Evolutionary conservation across 306 rosid genomes (phyloP).

Genomic region (Malus asiatica): DNA sequence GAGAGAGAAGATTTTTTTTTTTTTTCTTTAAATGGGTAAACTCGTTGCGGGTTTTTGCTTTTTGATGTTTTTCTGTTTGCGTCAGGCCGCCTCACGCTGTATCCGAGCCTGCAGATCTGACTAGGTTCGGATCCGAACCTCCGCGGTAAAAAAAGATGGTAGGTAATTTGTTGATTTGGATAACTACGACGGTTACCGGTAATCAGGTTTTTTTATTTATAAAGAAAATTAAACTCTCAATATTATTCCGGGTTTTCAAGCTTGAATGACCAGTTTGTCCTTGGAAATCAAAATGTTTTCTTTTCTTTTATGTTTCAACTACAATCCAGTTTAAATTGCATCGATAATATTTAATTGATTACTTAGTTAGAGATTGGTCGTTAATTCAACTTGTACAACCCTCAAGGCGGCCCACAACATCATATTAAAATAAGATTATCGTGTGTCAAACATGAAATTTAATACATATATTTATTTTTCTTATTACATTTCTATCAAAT

Average conservation of each 20-base stretch:
- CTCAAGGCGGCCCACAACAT: no score
- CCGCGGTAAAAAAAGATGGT: not conserved
- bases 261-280: not conserved
- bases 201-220: not conserved
- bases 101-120: not conserved
- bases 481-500: no score
- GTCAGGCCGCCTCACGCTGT: not conserved
- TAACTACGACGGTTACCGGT: not conserved
- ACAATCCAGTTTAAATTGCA: not conserved
- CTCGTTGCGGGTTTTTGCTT: not conserved
- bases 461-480: no score
- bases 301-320: not conserved
- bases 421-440: no score
- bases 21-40: not conserved
- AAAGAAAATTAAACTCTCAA: no score
- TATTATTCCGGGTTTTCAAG: not conserved
- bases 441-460: no score
- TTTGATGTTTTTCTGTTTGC: not conserved
- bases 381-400: no score
- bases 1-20: not conserved
- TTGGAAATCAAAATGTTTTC: not conserved
- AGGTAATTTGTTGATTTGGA: not conserved
- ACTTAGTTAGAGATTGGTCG: no score
- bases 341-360: no score
- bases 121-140: conserved; percentile 27